A percentile compares a stretch with the other conserved stretches of the same genome.
phyloP scores from a whole-genome alignment of 306 rosid species.

The Cicer chorassanicum region DNA sequence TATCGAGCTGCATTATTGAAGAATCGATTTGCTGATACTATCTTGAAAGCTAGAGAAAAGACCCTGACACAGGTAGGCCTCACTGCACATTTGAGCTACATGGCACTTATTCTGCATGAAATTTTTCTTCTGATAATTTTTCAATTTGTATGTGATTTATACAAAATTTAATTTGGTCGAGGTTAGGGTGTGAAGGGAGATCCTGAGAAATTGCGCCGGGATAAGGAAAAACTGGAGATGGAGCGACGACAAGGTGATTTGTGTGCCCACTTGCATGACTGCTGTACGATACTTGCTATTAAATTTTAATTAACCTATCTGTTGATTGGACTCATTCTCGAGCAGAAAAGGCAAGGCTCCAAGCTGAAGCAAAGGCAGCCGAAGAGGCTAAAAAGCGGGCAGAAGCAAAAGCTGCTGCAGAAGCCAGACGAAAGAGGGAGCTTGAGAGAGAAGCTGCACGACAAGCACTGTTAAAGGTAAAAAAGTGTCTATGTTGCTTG shows the following conservation, averaged over 20 bases:
- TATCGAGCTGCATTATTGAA: slow-evolving; percentile 72
- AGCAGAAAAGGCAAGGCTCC: slow-evolving; percentile 78
- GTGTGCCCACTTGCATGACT: slow-evolving; percentile 2
- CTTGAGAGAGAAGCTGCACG: slow-evolving; percentile 88
- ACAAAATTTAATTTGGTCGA: slow-evolving; percentile 42
- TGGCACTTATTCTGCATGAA: slow-evolving; percentile 13
- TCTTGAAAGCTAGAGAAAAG: slow-evolving; percentile 79
- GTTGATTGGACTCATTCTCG: slow-evolving; percentile 34
- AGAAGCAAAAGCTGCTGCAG: slow-evolving; percentile 74
- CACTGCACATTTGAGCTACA: slow-evolving; percentile 39
- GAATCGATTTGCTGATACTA: slow-evolving; percentile 79
- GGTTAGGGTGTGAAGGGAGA: slow-evolving; percentile 73
- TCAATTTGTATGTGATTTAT: slow-evolving; percentile 22
- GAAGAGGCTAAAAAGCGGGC: slow-evolving; percentile 69
- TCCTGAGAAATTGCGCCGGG: slow-evolving; percentile 73
- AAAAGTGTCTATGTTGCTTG: slow-evolving; percentile 25
- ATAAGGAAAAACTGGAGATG: slow-evolving; percentile 69
- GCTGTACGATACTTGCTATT: slow-evolving; percentile 14
- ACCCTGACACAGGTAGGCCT: slow-evolving; percentile 63
- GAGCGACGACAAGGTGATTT: slow-evolving; percentile 62
- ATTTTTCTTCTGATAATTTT: slow-evolving; percentile 30
- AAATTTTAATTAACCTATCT: slow-evolving; percentile 20
- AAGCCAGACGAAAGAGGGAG: slow-evolving; percentile 76
- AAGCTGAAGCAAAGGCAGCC: slow-evolving; percentile 85
- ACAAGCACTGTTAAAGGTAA: slow-evolving; percentile 75